phyloP scores from a whole-genome alignment of 768 basidiomycete species.

The Podaxis mareebaensis region DNA sequence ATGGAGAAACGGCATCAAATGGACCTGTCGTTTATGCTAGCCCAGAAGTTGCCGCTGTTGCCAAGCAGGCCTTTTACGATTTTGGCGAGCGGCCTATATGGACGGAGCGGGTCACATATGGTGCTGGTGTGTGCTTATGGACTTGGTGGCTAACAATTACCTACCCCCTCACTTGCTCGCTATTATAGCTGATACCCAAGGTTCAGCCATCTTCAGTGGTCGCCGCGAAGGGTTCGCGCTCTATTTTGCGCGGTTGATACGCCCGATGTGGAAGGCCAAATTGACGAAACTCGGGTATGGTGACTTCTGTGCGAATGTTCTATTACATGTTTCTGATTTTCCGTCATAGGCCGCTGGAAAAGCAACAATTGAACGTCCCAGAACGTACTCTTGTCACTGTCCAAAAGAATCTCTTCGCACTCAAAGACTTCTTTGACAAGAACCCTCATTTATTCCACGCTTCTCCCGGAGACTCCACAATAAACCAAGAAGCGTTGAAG shows the following conservation, averaged over 20 bases:
- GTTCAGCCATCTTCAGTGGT: constrained; percentile 80
- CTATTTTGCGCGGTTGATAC: constrained; percentile 81
- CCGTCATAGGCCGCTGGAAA: constrained; percentile 28
- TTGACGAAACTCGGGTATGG: constrained; percentile 63
- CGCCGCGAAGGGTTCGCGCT: constrained; percentile 86
- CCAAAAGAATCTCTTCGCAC: constrained; percentile 75
- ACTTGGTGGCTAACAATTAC: background rate
- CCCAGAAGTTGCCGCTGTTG: constrained; percentile 65
- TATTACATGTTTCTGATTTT: background rate
- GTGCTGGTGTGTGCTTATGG: constrained; percentile 53
- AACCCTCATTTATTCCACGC: constrained; percentile 88
- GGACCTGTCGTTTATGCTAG: constrained; percentile 50
- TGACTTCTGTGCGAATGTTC: background rate
- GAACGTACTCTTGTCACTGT: constrained; percentile 66
- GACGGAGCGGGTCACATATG: constrained; percentile 76
- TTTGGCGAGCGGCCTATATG: constrained; percentile 83
- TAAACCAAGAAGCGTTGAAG: constrained; percentile 86
- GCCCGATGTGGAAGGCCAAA: constrained; percentile 86
- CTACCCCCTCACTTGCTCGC: constrained; percentile 2
- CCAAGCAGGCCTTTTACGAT: constrained; percentile 87
- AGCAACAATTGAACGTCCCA: constrained; percentile 59
- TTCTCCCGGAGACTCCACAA: constrained; percentile 67
- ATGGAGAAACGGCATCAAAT: constrained; percentile 49
- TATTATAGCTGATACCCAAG: constrained; percentile 59
- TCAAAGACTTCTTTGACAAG: constrained; percentile 76